phyloP scores from a whole-genome alignment of 768 basidiomycete species.

The Lactarius hengduanensis region DNA sequence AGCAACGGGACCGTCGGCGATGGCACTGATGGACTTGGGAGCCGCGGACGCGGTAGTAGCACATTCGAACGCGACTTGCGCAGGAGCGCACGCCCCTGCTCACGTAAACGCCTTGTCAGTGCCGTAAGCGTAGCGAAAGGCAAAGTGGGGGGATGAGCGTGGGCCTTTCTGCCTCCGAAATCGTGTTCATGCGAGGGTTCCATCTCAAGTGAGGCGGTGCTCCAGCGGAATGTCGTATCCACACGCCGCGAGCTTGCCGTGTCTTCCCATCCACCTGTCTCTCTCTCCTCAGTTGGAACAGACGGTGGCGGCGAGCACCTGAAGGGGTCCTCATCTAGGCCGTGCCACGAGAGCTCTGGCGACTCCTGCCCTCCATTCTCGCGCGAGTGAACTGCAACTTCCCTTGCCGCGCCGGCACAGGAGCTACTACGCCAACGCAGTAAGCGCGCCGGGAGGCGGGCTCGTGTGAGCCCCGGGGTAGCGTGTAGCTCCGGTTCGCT shows the following conservation, averaged over 20 bases:
- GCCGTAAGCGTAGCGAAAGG: constrained; percentile 5
- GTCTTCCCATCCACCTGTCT: constrained; percentile 3
- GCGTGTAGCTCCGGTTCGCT: constrained; percentile 14
- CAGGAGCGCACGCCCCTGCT: constrained; percentile 23
- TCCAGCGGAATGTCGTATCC: constrained; percentile 29
- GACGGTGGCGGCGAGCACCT: constrained; percentile 20
- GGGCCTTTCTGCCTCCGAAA: background rate
- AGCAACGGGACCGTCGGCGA: background rate
- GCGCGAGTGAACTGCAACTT: background rate
- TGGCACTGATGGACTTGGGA: background rate
- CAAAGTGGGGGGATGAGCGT: background rate
- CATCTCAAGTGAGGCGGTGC: constrained; percentile 21
- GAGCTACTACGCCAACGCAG: constrained; percentile 17
- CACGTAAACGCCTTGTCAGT: constrained; percentile 19
- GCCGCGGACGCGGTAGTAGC: constrained; percentile 14
- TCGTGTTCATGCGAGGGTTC: background rate
- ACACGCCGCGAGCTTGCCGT: constrained; percentile 15
- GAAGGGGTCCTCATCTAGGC: constrained; percentile 26
- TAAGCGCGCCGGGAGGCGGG: constrained; percentile 15
- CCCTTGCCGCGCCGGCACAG: background rate
- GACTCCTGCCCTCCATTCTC: constrained; percentile 3
- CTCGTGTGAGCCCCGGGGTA: background rate
- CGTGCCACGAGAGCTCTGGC: constrained; percentile 26
- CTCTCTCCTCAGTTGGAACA: constrained; percentile 12
- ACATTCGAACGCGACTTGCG: constrained; percentile 23